A percentile compares a stretch with the other conserved stretches of the same genome.
Conservation (phyloP, 495 filamentous ascomycete genomes). For the Mytilinidion resinicola region DNA sequence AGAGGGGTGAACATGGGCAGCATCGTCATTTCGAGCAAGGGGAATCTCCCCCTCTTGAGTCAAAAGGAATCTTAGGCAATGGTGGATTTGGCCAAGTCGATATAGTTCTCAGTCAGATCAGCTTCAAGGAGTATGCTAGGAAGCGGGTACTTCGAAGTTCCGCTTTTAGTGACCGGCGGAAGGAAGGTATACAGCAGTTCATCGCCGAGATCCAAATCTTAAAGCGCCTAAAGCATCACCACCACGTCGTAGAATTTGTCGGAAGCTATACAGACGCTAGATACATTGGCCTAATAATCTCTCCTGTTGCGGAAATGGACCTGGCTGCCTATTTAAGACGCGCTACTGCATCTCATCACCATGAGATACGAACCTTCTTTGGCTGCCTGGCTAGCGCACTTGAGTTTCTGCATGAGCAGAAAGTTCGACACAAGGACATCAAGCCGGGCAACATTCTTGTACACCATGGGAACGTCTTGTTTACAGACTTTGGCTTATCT, state of each 20-base stretch:
- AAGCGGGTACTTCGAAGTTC: constrained; percentile 15
- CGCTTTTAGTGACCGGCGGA: constrained; percentile 4
- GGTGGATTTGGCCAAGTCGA: constrained; percentile 24
- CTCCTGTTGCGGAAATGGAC: constrained; percentile 34
- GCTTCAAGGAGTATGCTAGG: constrained; percentile 19
- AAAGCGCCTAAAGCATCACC: constrained; percentile 20
- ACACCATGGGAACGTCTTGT: constrained; percentile 29
- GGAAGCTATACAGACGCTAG: constrained; percentile 35
- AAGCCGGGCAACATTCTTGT: constrained; percentile 44
- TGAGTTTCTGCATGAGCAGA: constrained; percentile 34
- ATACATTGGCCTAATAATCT: constrained; percentile 33
- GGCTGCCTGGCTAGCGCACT: constrained; percentile 38
- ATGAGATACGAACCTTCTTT: constrained; percentile 32
- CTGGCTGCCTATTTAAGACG: constrained; percentile 15
- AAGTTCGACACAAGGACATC: constrained; percentile 40
- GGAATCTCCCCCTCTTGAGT: constrained; percentile 16
- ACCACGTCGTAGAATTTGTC: constrained; percentile 24
- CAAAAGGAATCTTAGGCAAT: constrained; percentile 9
- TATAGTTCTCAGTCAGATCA: constrained; percentile 17
- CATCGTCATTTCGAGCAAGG: constrained; percentile 13
- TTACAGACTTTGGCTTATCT: constrained; percentile 42
- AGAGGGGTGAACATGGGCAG: constrained; percentile 12
- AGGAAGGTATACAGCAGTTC: constrained; percentile 7
- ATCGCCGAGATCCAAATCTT: constrained; percentile 23
- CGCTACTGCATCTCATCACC: neutral